Evolutionary conservation across 1,139 yeast genomes (phyloP).

Genomic region (Saccharomyces hybrid): DNA sequence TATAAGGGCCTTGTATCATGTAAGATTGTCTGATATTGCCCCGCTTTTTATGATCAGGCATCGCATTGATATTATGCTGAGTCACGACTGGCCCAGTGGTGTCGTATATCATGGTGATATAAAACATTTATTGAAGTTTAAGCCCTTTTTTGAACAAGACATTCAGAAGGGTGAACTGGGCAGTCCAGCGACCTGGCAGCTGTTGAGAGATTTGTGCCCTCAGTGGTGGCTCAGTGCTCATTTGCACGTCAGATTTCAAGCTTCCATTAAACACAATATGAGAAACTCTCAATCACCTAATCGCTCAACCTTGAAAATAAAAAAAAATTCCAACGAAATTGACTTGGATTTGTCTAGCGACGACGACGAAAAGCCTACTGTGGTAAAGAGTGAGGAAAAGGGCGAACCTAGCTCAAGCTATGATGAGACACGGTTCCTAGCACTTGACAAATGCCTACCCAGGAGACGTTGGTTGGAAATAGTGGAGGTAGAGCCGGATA

Average conservation of each 20-base stretch:
- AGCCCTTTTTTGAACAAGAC: constrained; percentile 65
- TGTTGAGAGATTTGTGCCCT: constrained; percentile 54
- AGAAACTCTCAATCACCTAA: constrained; percentile 5
- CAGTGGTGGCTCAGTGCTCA: constrained; percentile 83
- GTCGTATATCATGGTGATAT: constrained; percentile 60
- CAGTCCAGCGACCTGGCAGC: constrained; percentile 56
- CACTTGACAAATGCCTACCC: constrained; percentile 79
- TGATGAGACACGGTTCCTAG: constrained; percentile 52
- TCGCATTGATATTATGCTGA: constrained; percentile 41
- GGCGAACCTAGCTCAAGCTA: constrained; percentile 1
- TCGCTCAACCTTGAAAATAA: constrained; percentile 14
- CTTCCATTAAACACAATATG: constrained; percentile 38
- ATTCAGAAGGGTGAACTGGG: constrained; percentile 58
- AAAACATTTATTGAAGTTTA: constrained; percentile 40
- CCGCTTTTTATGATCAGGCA: constrained; percentile 42
- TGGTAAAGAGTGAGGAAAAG: constrained; percentile 6
- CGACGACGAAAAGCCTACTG: not conserved
- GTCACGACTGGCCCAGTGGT: constrained; percentile 95
- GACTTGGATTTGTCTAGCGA: constrained; percentile 33
- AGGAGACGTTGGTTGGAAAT: constrained; percentile 47
- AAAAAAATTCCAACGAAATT: constrained; percentile 36
- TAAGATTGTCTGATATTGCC: constrained; percentile 54
- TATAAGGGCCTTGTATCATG: constrained; percentile 64
- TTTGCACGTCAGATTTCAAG: constrained; percentile 68
- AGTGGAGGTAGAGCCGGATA: constrained; percentile 34